Evolutionary conservation across 352 stramenopile species (phyloP), one percentile per base, ranked within the genome.

Genomic region (Pythium graminicola): DNA sequence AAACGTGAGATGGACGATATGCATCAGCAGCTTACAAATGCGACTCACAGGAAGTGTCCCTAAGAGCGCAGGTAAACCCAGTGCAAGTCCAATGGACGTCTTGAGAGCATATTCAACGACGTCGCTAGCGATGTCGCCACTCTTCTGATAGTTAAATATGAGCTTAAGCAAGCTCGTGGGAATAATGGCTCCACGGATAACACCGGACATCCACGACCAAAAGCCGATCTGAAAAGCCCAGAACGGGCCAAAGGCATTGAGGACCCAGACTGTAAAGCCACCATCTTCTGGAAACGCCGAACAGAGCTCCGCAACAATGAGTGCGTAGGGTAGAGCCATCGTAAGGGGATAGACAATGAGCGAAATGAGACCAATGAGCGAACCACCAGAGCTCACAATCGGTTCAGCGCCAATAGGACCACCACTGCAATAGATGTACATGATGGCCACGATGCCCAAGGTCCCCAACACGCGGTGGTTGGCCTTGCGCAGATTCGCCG

Each of bases 201-300:
- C 73, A 32, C 86, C 81, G 8, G 69, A 73, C 26, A 57, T 24
- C 83, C 83, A 94, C 43, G 70, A 89, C 85, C 81, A 93, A 45
- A 71, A 93, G 33, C 80, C 81, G 26, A 89, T 74, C 35, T 91
- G 75, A 64, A 95, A 95, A 47, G 81, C 85, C 85, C 86, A 88
- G 54, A 82, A 81, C 19, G 74, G 69, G 6, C 80, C 82, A 62
- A 93, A 93, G 14, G 78, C 80, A 23, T 80, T 67, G 27, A 81
- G 77, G 38, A 93, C 76, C 82, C 82, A 93, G 45, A 70, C 87
- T 54, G 76, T 88, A 47, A 87, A 89, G 54, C 82, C 89, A n/a
- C 69, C 71, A 50, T 93, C 77, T 17, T 80, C 89, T 11, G 80
- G 80, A 46, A 91, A 90, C 31, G 82, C 73, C 6, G 75, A 76